phyloP scores from a whole-genome alignment of 2,329 filamentous ascomycete genomes.

The Calonectria fujianensis region DNA sequence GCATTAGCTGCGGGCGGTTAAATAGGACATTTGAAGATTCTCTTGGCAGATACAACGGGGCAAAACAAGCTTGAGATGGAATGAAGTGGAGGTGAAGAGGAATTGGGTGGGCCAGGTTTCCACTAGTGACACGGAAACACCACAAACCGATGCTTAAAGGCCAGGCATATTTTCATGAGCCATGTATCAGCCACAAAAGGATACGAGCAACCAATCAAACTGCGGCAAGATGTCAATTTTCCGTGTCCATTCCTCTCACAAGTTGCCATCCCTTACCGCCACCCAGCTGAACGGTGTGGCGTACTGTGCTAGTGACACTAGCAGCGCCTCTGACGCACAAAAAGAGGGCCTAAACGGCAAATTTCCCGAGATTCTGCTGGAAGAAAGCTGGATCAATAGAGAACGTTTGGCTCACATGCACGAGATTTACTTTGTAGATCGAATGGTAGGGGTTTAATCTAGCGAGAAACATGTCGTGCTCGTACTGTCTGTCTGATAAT shows the following conservation, averaged over 20 bases:
- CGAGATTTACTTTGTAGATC: not conserved
- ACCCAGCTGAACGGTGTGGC: constrained; percentile 16
- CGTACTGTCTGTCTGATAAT: not conserved
- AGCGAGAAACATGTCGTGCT: not conserved
- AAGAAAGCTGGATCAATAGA: not conserved
- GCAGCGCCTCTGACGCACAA: constrained; percentile 3
- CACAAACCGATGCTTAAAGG: not conserved
- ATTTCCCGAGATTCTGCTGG: constrained; percentile 1
- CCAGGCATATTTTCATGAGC: not conserved
- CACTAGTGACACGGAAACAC: not conserved
- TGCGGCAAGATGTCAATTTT: not conserved
- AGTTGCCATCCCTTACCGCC: constrained; percentile 1
- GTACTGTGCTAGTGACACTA: not conserved
- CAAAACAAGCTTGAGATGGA: not conserved
- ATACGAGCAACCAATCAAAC: not conserved
- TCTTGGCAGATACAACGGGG: not conserved
- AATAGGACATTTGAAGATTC: not conserved
- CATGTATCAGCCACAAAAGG: not conserved
- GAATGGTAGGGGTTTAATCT: not conserved
- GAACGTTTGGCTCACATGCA: not conserved
- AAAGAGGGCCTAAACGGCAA: constrained; percentile 1
- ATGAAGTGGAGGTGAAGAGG: not conserved
- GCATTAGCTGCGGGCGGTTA: not conserved
- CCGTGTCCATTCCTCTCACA: not conserved
- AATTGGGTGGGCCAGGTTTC: not conserved